phyloP scores from a whole-genome alignment of 306 rosid genomes.

The Senna siamea region DNA sequence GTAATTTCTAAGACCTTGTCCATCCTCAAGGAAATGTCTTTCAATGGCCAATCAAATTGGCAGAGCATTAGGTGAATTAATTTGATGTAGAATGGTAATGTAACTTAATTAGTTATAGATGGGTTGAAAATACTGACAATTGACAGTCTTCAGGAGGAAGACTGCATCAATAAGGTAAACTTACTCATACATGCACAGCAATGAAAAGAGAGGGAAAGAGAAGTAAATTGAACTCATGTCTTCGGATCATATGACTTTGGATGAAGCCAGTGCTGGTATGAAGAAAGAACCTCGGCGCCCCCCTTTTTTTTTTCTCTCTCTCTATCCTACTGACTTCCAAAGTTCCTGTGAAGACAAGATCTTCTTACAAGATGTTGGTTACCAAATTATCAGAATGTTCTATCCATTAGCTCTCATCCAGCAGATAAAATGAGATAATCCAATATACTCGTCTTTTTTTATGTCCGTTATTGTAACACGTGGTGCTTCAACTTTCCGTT shows the following conservation, averaged over 20 bases:
- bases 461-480: slow-evolving; percentile 2
- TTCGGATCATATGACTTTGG: too few relatives aligned
- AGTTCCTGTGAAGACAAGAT: neutral
- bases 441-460: neutral
- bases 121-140: neutral
- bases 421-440: neutral
- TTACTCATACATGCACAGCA: neutral
- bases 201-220: neutral
- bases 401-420: too few relatives aligned
- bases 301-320: too few relatives aligned
- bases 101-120: neutral
- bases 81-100: slow-evolving; percentile 4
- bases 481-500: slow-evolving; percentile 25
- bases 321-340: too few relatives aligned
- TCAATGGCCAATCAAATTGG: slow-evolving; percentile 21
- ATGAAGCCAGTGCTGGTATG: too few relatives aligned
- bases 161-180: neutral
- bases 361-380: neutral
- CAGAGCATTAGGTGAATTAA: slow-evolving; percentile 22
- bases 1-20: neutral
- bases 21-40: neutral
- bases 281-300: too few relatives aligned
- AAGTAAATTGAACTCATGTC: slow-evolving; percentile 6
- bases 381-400: neutral
- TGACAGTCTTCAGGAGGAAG: neutral